Evolutionary conservation across 2,329 filamentous ascomycete genomes (phyloP).

Genomic region (Dactylella cylindrospora): DNA sequence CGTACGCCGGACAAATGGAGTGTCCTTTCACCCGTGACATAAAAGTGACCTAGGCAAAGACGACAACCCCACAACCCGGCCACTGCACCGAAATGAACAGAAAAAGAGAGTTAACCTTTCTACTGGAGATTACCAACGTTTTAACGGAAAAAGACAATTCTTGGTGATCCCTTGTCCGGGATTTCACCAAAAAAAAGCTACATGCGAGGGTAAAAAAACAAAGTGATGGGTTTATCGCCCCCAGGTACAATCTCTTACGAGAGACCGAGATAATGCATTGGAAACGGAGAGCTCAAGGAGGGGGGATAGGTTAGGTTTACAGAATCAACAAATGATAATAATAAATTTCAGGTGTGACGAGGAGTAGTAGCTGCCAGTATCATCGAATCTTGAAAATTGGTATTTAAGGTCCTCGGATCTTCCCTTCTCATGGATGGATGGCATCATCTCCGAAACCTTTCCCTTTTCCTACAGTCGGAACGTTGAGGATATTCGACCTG

Average conservation of each 20-base stretch:
- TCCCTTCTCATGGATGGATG: slow-evolving; percentile 8
- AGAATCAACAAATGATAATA: too few species aligned
- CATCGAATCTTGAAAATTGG: too few species aligned
- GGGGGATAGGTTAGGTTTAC: slow-evolving; percentile 26
- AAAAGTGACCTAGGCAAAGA: slow-evolving; percentile 16
- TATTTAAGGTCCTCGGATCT: slow-evolving; percentile 41
- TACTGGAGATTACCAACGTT: neutral
- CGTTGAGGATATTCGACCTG: neutral
- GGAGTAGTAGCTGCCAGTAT: too few species aligned
- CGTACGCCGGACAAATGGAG: slow-evolving; percentile 45
- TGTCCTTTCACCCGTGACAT: slow-evolving; percentile 41
- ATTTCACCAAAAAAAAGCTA: slow-evolving; percentile 1
- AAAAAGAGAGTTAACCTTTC: neutral
- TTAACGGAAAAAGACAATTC: slow-evolving; percentile 6
- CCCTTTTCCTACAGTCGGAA: slow-evolving; percentile 2
- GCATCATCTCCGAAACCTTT: slow-evolving; percentile 11
- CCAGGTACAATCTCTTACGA: slow-evolving; percentile 1
- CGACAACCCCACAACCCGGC: slow-evolving; percentile 38
- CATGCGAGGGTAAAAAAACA: neutral
- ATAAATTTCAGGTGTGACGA: too few species aligned
- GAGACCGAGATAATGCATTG: slow-evolving; percentile 11
- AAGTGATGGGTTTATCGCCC: neutral
- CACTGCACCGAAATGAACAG: slow-evolving; percentile 32
- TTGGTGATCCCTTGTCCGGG: slow-evolving; percentile 13
- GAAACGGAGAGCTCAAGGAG: too few species aligned